phyloP scores from a whole-genome alignment of 2,329 filamentous ascomycete genomes.

The Ceratocystis ficicola region DNA sequence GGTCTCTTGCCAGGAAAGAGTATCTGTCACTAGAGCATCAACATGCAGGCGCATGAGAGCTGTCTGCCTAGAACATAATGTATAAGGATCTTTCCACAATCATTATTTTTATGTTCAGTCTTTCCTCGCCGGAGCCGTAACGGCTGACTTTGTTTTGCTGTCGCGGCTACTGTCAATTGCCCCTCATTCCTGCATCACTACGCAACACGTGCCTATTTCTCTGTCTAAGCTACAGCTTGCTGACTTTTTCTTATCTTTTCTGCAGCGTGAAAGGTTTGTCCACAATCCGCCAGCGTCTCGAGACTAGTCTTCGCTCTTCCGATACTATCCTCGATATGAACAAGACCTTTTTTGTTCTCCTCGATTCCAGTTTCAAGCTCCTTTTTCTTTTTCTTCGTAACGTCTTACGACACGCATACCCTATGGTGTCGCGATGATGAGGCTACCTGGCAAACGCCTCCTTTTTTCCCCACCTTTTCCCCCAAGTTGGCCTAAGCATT shows the following conservation, averaged over 20 bases:
- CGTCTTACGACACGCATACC: not conserved
- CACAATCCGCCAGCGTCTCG: not conserved
- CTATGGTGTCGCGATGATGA: constrained; percentile 12
- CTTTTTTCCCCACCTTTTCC: constrained; percentile 18
- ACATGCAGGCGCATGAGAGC: not conserved
- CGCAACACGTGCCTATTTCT: constrained; percentile 7
- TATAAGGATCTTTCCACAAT: not conserved
- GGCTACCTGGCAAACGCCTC: constrained; percentile 13
- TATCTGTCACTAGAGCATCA: not conserved
- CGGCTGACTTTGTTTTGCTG: not conserved
- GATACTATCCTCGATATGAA: constrained; percentile 11
- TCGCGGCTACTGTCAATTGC: not conserved
- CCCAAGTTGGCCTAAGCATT: not conserved
- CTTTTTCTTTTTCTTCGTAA: not conserved
- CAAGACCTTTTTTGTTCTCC: constrained; percentile 2
- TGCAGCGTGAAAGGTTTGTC: constrained; percentile 22
- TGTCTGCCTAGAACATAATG: not conserved
- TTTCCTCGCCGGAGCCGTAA: not conserved
- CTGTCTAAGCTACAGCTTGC: constrained; percentile 8
- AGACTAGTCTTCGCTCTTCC: not conserved
- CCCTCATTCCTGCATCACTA: constrained; percentile 13
- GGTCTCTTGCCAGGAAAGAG: not conserved
- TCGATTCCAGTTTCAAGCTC: constrained; percentile 1
- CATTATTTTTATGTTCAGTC: not conserved
- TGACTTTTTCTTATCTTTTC: constrained; percentile 1